Base-by-base conservation (phyloP, 306 rosid genomes). In the Lathyrus sativus region DNA sequence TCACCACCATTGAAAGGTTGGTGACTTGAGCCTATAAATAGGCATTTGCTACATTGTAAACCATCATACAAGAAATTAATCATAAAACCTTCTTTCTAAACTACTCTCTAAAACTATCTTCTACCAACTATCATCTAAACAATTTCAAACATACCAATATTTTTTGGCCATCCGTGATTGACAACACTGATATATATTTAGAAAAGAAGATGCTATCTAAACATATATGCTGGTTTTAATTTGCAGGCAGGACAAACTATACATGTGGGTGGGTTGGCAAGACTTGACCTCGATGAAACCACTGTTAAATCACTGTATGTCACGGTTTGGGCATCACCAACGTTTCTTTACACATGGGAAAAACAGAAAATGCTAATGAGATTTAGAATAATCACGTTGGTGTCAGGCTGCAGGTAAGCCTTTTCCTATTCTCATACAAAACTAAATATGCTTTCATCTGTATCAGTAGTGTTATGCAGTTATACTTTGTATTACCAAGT, bases 311-410 rank as follows among this genome's bases (percentile, higher is more conserved):
- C 98, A 74, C 86, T 89, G 48, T 92, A 92, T 75, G 84, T 86
- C 64, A 83, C 98, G 7, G 67, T 89, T 79, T 92, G 96, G 98
- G 91, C 89, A 60, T 89, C 98, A 10, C 81, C 92, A 57, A 85
- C 80, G 73, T 88, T 74, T 92, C 98, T 73, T 73, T 92, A 41
- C 98, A 89, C 84, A 73, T 89, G 86, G 96, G 96, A 29, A 92
- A 89, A 87, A 78, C 74, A 18, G 96, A 92, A 88, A 92, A 89
- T 72, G 95, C 98, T 19, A 89, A 89, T 18, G 96, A 92, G 74
- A 85, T 91, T 70, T 87, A 86, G 91, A 83, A 72, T 62, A 88
- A 92, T 74, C 98, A 92, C 58, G 80, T 83, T 33, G 98, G 98
- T 19, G 43, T 86, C 70, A 81, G 95, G 73, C 71, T 92, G 83